phyloP scores from a whole-genome alignment of 1,139 yeast species.

The Pichia kudriavzevii region DNA sequence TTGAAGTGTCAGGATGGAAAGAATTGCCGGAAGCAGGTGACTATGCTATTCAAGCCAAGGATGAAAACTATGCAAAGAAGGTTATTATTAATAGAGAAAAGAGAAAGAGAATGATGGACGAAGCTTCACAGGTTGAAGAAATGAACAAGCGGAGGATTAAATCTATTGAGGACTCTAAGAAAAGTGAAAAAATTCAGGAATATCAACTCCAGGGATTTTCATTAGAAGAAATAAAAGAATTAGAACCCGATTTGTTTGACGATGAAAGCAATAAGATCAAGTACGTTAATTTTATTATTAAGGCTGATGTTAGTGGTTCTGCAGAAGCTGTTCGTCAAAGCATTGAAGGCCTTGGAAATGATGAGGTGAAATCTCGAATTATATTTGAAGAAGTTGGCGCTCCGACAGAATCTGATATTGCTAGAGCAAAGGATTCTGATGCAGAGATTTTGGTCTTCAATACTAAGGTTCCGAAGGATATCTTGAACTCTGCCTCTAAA shows the following conservation, averaged over 20 bases:
- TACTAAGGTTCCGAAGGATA: conserved; percentile 58
- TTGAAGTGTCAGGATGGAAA: conserved; percentile 92
- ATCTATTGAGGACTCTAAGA: conserved; percentile 40
- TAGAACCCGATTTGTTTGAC: conserved; percentile 28
- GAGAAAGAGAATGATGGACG: conserved; percentile 50
- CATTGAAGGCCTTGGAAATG: conserved; percentile 74
- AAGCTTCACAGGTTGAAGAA: conserved; percentile 57
- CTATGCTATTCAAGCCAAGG: conserved; percentile 65
- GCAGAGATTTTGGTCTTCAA: conserved; percentile 79
- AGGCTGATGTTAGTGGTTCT: conserved; percentile 80
- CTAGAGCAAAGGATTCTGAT: conserved; percentile 67
- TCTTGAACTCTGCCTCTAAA: conserved; percentile 51
- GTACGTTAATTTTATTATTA: conserved; percentile 59
- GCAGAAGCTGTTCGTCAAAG: conserved; percentile 63
- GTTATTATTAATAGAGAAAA: conserved; percentile 59
- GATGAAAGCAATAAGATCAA: conserved; percentile 27
- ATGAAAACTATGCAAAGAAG: conserved; percentile 68
- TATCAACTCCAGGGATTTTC: conserved; percentile 52
- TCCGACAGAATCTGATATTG: conserved; percentile 77
- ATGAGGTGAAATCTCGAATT: conserved; percentile 65
- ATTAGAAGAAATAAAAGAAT: conserved; percentile 31
- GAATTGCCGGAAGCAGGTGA: conserved; percentile 92
- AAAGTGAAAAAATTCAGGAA: conserved; percentile 47
- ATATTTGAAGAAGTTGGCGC: conserved; percentile 75
- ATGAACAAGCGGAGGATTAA: conserved; percentile 54